Evolutionary conservation across 2,329 filamentous ascomycete genomes (phyloP), one percentile per base, ranked within the genome.

Genomic region (Cadophora gregata): DNA sequence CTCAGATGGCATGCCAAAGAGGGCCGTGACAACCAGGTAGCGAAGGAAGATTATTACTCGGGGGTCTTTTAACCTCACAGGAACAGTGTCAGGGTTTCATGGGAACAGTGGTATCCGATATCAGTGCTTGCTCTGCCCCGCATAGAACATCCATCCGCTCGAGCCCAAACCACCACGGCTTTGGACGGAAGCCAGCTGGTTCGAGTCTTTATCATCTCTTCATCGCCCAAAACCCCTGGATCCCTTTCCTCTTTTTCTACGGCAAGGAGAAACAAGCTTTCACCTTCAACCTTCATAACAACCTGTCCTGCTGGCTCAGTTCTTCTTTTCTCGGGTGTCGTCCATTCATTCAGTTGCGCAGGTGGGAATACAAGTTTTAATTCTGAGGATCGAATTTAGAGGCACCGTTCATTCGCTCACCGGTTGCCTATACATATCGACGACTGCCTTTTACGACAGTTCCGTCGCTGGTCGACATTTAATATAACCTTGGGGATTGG

Each of bases 231-330:
- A 69, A 67, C 69, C 74, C 75, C 64, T 77, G 72, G 71, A 72
- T 72, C 75, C 75, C 70, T 73, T 77, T 74, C 75, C 75, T 74
- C 71, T 71, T 75, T 71, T 73, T 71, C 73, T 75, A 71, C 73
- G 78, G 79, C 78, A 78, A 81, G 79, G 80, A 78, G 80, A 81
- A 81, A 79, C 76, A 78, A 78, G 78, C 78, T 75, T 74, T 75
- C 76, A 76, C 76, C 78, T 72, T 74, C 74, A 77, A 78, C 76
- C 77, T 81, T 82, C 77, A 76, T 75, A 69, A 66, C 80, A 77
- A 76, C 71, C 64, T 77, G 77, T 78, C 78, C 86, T 87, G 85
- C 86, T 88, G 85, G 85, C 80, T 87, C 85, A 87, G 85, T 85
- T 80, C 74, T 78, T 83, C 80, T 79, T 81, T 83, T 80, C 75